Evolutionary conservation across 306 rosid genomes (phyloP), one percentile per base, ranked within the genome.

Genomic region (Luffa aegyptiaca): DNA sequence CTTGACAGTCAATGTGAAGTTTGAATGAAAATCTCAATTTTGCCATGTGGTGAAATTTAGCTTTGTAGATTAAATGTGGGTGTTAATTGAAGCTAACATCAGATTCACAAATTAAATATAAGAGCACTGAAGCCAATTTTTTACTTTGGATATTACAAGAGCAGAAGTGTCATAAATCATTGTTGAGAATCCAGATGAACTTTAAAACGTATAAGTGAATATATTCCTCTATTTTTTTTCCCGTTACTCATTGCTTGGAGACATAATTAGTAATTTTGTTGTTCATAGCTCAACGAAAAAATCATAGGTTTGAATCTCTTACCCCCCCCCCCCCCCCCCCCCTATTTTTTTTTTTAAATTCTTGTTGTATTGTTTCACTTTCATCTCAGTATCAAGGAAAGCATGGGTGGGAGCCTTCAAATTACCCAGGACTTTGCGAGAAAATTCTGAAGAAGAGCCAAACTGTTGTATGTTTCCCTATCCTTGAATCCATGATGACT

Each of bases 381-480:
- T 83, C 81, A 48, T 77, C 44, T 81, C 92, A 95, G 97, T 95
- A 95, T 89, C 98, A 95, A 92, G 98, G 98, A 79, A 96, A 95
- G 44, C 87, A 88, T 21, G 98, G 98, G 68, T 95, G 98, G 98
- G 83, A 75, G 82, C 98, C 97, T 14, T 91, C 96, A 82, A 92
- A 89, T 39, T 95, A 95, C 81, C 92, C 93, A 3, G 98, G 98
- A 83, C 79, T 95, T 20, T 95, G 90, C 0, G 97, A 95, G 84
- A 95, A 88, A 91, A 72, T 95, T 70, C 88, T 95, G 74, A 84
- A 94, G 0, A 92, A 95, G 86, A 95, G 98, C 86, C 97, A 92
- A 84, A 87, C 98, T 68, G 87, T 95, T 90, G 98, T 95, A 90
- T 88, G 97, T 87, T 86, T 48, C 83, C 52, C 8, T 64, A 44